Evolutionary conservation across 768 basidiomycete species (phyloP), one percentile per base, ranked within the genome.

Genomic region (Jaapia argillacea): DNA sequence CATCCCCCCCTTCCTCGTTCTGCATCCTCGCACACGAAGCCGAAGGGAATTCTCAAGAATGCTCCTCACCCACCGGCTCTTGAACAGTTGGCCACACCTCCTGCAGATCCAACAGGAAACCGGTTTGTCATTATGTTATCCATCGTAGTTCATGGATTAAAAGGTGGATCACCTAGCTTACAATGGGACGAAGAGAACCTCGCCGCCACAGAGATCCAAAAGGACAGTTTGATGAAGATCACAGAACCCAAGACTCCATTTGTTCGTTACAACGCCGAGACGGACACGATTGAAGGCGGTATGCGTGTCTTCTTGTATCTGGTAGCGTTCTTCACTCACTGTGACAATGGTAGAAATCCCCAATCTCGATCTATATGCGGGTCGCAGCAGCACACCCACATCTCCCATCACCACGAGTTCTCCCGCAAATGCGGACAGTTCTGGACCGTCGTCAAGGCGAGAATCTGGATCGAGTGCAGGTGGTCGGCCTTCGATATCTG

Each of bases 201-300:
- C 26, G 87, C 88, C 21, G 62, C 87, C 55, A 96, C 92, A 1
- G 92, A 97, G 63, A 81, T 90, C 51, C 79, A 85, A 71, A 94
- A 94, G 63, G 91, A 94, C 56, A 92, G 88, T 50, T 68, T 91
- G 57, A 97, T 96, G 92, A 97, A 96, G 77, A 97, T 97, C 56
- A 91, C 88, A 2, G 92, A 97, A 56, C 92, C 92, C 42, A 97
- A 97, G 74, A 97, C 92, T 6, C 92, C 92, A 2, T 97, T 86
- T 62, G 92, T 97, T 43, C 72, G 89, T 51, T 93, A 91, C 62
- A 85, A 91, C 54, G 74, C 87, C 2, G 81, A 85, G 58, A 81
- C 82, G n/a, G 88, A 91, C 59, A 74, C 75, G 43, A 65, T 90
- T 35, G 88, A 91, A 61, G 80, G 85, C 49, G 89, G 92, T 90